Percentiles rank a stretch among this genome's conserved stretches.
phyloP scores from a whole-genome alignment of 1,139 yeast species.

The Torulaspora globosa region DNA sequence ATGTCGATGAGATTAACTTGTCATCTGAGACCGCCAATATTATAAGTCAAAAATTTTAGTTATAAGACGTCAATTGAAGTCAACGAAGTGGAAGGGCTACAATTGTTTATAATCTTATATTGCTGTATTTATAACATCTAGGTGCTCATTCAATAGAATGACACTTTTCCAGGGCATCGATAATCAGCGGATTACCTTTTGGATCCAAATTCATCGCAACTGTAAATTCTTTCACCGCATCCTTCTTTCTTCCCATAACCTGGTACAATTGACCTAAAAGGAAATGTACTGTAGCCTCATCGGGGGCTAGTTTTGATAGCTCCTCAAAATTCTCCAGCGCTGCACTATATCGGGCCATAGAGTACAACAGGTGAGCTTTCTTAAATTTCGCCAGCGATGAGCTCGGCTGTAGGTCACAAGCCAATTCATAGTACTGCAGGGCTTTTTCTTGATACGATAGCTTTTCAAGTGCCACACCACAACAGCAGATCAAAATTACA shows the following conservation, averaged over 20 bases:
- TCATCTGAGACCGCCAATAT: not conserved
- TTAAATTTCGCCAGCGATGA: conserved; percentile 86
- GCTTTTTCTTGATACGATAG: conserved; percentile 68
- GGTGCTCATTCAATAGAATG: conserved; percentile 29
- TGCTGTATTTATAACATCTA: conserved; percentile 10
- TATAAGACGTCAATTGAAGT: not conserved
- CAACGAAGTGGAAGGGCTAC: not conserved
- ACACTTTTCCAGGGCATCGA: conserved; percentile 69
- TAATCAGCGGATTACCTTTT: conserved; percentile 80
- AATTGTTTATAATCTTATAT: conserved; percentile 4
- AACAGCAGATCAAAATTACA: conserved; percentile 84
- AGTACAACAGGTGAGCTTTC: conserved; percentile 75
- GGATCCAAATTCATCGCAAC: conserved; percentile 91
- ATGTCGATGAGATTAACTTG: conserved; percentile 14
- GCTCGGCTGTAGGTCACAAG: conserved; percentile 77
- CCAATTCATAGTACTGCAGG: conserved; percentile 74
- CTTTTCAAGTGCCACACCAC: conserved; percentile 90
- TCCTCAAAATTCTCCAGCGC: conserved; percentile 74
- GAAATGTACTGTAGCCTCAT: conserved; percentile 91
- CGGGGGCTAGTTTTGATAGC: conserved; percentile 75
- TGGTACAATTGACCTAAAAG: conserved; percentile 83
- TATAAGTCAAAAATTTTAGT: not conserved
- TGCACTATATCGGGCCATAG: conserved; percentile 63
- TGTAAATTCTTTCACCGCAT: conserved; percentile 83
- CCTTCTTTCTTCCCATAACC: conserved; percentile 65